Evolutionary conservation across 257 asterid genomes (phyloP), one percentile per base, ranked within the genome.

Genomic region (Solanum neorickii): DNA sequence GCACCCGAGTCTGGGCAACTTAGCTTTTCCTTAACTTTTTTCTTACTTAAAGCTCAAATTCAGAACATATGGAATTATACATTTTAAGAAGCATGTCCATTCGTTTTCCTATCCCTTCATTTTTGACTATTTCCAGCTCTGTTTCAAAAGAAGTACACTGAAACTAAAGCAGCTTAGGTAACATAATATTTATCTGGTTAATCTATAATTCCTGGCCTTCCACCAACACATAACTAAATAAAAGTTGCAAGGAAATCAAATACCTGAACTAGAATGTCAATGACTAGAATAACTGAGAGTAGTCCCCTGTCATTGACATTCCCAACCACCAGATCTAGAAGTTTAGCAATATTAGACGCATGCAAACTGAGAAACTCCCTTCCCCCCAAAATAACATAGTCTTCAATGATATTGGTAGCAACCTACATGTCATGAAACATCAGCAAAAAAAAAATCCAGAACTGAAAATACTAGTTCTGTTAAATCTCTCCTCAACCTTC

Each of bases 251-350:
- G 29, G 69, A 80, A 46, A 89, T 88, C 83, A 87, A 87, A 75
- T 91, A 96, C 99, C 99, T 97, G 99, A 92, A 97, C 91, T 88
- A 97, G 88, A 89, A 95, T 92, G 92, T 97, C 99, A 89, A 97
- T 92, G 77, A 95, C 93, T 18, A 98, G 99, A 90, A 97, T 96
- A 91, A 95, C 89, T 82, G 97, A 93, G 90, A 92, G 95, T 84
- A 97, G 88, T 87, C 99, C 99, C 91, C 92, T 94, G 86, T 97
- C 97, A 83, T 93, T 96, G 92, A 95, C 99, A 92, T 94, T 97
- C 83, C 94, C 94, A 89, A 97, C 90, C 80, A 96, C 95, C 93
- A 96, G 89, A 91, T 97, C 98, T 90, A 97, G 98, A 90, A 97
- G 92, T 90, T 94, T 93, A 31, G 96, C 94, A 70, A 97, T 91